Evolutionary conservation across 495 filamentous ascomycete genomes (phyloP).

Genomic region (Hypoxylon intermedium): DNA sequence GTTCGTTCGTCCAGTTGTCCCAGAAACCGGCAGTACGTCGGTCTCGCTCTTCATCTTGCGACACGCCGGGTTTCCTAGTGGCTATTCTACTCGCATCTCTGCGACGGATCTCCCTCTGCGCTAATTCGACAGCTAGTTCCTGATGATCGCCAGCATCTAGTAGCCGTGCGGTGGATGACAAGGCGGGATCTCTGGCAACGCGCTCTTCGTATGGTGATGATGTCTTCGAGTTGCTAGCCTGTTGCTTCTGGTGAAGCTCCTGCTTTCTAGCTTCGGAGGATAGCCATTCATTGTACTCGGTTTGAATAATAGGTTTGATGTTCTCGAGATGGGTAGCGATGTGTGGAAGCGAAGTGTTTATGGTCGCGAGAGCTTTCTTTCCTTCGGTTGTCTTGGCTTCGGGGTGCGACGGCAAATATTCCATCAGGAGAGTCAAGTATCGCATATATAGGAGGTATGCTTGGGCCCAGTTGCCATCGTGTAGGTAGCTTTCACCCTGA

Average conservation of each 20-base stretch:
- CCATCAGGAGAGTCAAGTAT: slow-evolving; percentile 74
- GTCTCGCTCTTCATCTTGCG: slow-evolving; percentile 61
- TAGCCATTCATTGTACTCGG: slow-evolving; percentile 46
- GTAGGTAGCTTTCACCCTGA: slow-evolving; percentile 71
- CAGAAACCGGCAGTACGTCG: slow-evolving; percentile 68
- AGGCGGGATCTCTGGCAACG: slow-evolving; percentile 56
- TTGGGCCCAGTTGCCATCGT: slow-evolving; percentile 83
- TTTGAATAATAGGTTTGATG: slow-evolving; percentile 53
- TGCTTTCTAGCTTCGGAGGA: slow-evolving; percentile 25
- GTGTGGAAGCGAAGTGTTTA: slow-evolving; percentile 36
- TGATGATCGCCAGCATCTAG: slow-evolving; percentile 74
- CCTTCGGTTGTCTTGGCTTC: slow-evolving; percentile 63
- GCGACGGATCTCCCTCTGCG: slow-evolving; percentile 74
- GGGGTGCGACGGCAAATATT: slow-evolving; percentile 68
- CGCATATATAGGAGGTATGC: slow-evolving; percentile 87
- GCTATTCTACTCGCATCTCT: slow-evolving; percentile 66
- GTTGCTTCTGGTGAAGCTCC: slow-evolving; percentile 10
- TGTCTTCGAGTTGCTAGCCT: slow-evolving; percentile 7
- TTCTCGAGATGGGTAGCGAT: slow-evolving; percentile 63
- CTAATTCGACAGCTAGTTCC: slow-evolving; percentile 79
- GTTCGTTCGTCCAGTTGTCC: slow-evolving; percentile 61
- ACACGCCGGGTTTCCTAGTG: slow-evolving; percentile 60
- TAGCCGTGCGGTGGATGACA: slow-evolving; percentile 51
- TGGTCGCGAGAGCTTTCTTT: slow-evolving; percentile 28
- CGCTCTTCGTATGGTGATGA: slow-evolving; percentile 41